Percentiles rank a stretch among this genome's conserved stretches.
phyloP scores from a whole-genome alignment of 306 rosid species.

The Vigna angularis region DNA sequence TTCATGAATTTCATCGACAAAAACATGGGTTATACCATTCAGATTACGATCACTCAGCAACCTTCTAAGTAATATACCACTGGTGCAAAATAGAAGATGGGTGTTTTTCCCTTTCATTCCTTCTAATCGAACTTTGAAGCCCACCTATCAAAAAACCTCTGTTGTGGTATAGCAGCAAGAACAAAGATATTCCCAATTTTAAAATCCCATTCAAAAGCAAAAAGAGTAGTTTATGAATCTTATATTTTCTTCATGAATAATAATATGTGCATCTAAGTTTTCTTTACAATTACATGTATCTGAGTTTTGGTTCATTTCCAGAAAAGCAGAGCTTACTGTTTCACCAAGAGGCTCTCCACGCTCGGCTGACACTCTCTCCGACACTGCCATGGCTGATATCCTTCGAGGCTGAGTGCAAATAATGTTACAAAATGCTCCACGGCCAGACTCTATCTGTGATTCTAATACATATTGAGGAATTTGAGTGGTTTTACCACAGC shows the following conservation, averaged over 20 bases:
- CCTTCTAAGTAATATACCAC: slow-evolving; percentile 96
- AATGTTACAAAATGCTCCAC: slow-evolving; percentile 87
- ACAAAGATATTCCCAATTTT: slow-evolving; percentile 57
- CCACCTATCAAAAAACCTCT: slow-evolving; percentile 90
- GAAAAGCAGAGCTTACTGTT: slow-evolving; percentile 65
- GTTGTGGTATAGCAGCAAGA: slow-evolving; percentile 76
- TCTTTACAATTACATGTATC: slow-evolving; percentile 17
- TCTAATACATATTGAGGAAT: slow-evolving; percentile 95
- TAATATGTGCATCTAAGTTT: slow-evolving; percentile 29
- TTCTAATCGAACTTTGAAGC: slow-evolving; percentile 97
- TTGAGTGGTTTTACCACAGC: slow-evolving; percentile 99
- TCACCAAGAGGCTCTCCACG: slow-evolving; percentile 97
- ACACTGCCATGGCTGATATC: slow-evolving; percentile 95
- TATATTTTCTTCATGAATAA: slow-evolving; percentile 41
- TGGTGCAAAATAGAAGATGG: slow-evolving; percentile 94
- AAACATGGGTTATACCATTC: slow-evolving; percentile 91
- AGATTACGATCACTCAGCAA: slow-evolving; percentile 87
- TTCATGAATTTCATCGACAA: slow-evolving; percentile 99
- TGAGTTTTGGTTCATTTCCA: slow-evolving; percentile 35
- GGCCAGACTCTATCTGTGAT: slow-evolving; percentile 83
- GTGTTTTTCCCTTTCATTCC: slow-evolving; percentile 97
- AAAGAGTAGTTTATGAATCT: slow-evolving; percentile 30
- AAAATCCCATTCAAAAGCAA: slow-evolving; percentile 43
- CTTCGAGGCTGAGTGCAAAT: slow-evolving; percentile 98
- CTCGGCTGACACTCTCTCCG: slow-evolving; percentile 96